Conservation (phyloP, 2,329 filamentous ascomycete genomes). For the Calonectria hawksworthii region DNA sequence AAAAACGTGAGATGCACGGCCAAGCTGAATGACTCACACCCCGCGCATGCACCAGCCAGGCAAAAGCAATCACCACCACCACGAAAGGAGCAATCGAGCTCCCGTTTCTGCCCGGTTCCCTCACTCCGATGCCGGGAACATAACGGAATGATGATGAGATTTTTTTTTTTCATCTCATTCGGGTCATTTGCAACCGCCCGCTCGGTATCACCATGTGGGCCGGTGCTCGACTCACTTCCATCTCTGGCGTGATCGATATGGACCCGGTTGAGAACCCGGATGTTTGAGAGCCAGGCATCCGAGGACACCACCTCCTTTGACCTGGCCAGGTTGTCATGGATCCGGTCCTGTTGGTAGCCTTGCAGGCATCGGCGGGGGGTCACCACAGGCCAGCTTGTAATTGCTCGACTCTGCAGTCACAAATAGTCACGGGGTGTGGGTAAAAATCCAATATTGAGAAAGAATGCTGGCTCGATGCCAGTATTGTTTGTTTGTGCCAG, state of each 20-base stretch:
- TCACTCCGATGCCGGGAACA: slow-evolving; percentile 12
- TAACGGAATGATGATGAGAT: neutral
- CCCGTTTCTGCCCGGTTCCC: slow-evolving; percentile 33
- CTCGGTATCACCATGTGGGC: slow-evolving; percentile 6
- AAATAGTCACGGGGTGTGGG: slow-evolving; percentile 12
- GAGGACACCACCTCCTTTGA: neutral
- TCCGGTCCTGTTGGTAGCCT: neutral
- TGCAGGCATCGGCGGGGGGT: neutral
- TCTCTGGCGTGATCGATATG: neutral
- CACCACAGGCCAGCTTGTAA: neutral
- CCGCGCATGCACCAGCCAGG: slow-evolving; percentile 38
- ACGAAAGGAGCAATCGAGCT: slow-evolving; percentile 17
- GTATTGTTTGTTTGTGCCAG: neutral
- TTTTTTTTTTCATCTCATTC: neutral
- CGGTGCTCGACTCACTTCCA: neutral
- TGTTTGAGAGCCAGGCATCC: neutral
- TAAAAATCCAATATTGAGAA: neutral
- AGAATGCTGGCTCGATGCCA: neutral
- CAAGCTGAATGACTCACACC: slow-evolving; percentile 47
- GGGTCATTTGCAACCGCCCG: neutral
- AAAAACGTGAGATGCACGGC: slow-evolving; percentile 27
- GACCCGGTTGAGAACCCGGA: neutral
- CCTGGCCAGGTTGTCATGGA: neutral
- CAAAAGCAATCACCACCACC: slow-evolving; percentile 20
- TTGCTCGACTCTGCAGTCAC: slow-evolving; percentile 2